Evolutionary conservation across 345 rosid genomes (phyloP).

Genomic region (Hypericum androsaemum): DNA sequence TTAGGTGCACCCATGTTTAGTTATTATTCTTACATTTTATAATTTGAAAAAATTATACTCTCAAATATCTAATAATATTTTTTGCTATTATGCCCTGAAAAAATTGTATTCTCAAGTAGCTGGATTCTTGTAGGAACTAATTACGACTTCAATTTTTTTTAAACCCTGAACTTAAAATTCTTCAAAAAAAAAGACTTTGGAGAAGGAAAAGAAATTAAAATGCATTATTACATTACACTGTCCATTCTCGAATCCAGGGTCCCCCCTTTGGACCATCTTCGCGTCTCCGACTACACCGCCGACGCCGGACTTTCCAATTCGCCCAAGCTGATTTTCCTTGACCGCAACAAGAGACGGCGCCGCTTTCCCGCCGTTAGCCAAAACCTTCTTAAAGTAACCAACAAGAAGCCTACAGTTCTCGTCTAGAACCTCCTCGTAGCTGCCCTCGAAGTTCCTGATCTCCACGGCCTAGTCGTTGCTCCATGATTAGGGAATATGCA

Average conservation of each 20-base stretch:
- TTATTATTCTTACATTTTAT: too few species aligned
- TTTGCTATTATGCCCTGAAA: too few species aligned
- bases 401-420: conserved; percentile 47
- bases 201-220: neutral
- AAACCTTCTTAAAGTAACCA: conserved; percentile 30
- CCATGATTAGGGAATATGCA: too few species aligned
- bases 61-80: too few species aligned
- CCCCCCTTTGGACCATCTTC: conserved; percentile 15
- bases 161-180: too few species aligned
- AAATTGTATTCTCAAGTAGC: too few species aligned
- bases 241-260: conserved; percentile 24
- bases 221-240: conserved; percentile 45
- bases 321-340: conserved; percentile 7
- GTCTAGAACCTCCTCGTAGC: conserved; percentile 37
- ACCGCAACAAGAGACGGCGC: conserved; percentile 27
- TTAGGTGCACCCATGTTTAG: too few species aligned
- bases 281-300: too few species aligned
- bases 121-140: too few species aligned
- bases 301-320: conserved; percentile 7
- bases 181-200: neutral
- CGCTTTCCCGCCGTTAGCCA: conserved; percentile 19
- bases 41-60: too few species aligned
- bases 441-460: conserved; percentile 40
- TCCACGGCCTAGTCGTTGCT: conserved; percentile 28
- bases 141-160: too few species aligned